Percentiles rank a stretch among this genome's conserved stretches.
Conservation (phyloP, 495 filamentous ascomycete genomes). For the Thermochaetoides thermophila region DNA sequence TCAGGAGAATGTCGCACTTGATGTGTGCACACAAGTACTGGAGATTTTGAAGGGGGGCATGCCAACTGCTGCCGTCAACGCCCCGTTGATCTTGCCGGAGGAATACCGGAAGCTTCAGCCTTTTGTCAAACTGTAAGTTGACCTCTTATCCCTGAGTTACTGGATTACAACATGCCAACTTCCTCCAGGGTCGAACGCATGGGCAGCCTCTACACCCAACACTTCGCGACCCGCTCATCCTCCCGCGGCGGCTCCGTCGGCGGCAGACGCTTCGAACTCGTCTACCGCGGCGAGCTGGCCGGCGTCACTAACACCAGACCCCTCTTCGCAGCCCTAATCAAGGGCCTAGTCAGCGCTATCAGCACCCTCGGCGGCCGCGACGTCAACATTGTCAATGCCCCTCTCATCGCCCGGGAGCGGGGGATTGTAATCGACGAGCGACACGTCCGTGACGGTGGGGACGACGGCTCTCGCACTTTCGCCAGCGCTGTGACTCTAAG, state of each 20-base stretch:
- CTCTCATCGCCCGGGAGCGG: conserved; percentile 49
- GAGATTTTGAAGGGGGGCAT: conserved; percentile 49
- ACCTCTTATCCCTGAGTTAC: too few relatives aligned
- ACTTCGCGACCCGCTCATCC: conserved; percentile 38
- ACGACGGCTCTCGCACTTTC: conserved; percentile 34
- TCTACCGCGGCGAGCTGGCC: conserved; percentile 52
- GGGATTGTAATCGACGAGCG: conserved; percentile 56
- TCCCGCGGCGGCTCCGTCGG: conserved; percentile 18
- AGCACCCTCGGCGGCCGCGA: conserved; percentile 42
- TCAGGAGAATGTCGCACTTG: conserved; percentile 59
- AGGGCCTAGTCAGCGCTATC: conserved; percentile 47
- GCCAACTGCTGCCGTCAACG: conserved; percentile 57
- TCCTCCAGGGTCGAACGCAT: conserved; percentile 42
- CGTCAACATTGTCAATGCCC: conserved; percentile 63
- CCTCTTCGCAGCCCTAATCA: conserved; percentile 53
- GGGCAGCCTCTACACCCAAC: conserved; percentile 55
- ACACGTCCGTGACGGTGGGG: conserved; percentile 34
- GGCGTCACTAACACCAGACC: conserved; percentile 49
- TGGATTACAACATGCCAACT: too few relatives aligned
- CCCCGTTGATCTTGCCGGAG: conserved; percentile 56
- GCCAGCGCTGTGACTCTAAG: conserved; percentile 46
- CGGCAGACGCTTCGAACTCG: conserved; percentile 50
- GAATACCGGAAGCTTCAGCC: conserved; percentile 56
- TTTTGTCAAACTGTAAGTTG: conserved; percentile 39
- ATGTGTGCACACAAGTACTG: conserved; percentile 61